A percentile compares a stretch with the other conserved stretches of the same genome.
Conservation (phyloP, 192 early-diverging fungal species). For the Mortierella hygrophila region DNA sequence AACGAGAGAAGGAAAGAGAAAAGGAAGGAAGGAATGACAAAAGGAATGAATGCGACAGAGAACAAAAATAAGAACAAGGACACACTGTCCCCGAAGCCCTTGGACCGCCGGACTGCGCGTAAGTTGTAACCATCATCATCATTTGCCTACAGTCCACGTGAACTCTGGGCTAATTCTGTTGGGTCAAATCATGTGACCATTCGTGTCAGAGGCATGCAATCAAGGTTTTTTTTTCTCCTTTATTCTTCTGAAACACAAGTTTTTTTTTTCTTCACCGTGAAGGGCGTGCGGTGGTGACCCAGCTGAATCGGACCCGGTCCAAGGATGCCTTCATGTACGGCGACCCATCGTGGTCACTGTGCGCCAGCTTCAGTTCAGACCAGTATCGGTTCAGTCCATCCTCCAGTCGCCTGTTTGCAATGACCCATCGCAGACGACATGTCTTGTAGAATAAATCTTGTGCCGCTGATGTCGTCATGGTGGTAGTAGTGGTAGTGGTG, state of each 20-base stretch:
- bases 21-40: background rate
- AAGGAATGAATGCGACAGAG: background rate
- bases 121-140: background rate
- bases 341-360: background rate
- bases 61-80: background rate
- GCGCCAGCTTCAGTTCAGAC: background rate
- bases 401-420: constrained; percentile 37
- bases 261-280: constrained; percentile 4
- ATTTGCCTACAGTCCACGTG: no score
- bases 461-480: background rate
- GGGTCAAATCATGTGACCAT: no score
- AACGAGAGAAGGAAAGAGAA: background rate
- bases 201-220: no score
- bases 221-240: background rate
- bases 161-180: no score
- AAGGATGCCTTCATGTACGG: constrained; percentile 12
- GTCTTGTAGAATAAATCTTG: background rate
- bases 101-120: background rate
- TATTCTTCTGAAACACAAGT: background rate
- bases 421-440: constrained; percentile 41
- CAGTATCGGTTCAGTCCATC: constrained; percentile 24
- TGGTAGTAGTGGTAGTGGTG: background rate
- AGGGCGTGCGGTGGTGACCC: constrained; percentile 26
- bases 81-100: no score
- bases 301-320: constrained; percentile 35